Base-by-base conservation (phyloP, 1,284 basidiomycete species). In the Microbotryum intermedium region DNA sequence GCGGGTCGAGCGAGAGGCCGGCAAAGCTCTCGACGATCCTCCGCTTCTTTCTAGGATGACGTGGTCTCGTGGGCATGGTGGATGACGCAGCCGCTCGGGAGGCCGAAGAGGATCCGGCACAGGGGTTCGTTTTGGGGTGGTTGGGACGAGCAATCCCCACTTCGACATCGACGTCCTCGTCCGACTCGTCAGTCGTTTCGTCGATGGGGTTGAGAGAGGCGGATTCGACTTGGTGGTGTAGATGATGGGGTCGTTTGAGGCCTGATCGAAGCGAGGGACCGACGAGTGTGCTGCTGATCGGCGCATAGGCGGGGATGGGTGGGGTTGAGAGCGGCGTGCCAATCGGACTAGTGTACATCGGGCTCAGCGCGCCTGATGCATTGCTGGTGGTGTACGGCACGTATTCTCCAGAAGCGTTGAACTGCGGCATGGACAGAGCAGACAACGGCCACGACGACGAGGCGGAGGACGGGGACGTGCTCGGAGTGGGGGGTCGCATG, bases 221-320 rank as follows among this genome's bases (percentile, higher is more conserved):
- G 56, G 59, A 45, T 26, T 49, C 47, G 55, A 60, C 3, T 45
- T 26, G 26, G 59, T 58, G 10, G 59, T 43, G 47, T 50, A 54
- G 49, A 58, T 55, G 30, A 16, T 13, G 26, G 43, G 44, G 26
- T 30, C 11, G 34, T 48, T 21, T 23, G n/a, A 20, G 34, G 34
- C 34, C 34, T 25, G 21, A 45, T 8, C 29, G 30, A 21, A 50
- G 21, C 4, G 43, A 20, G 8, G 30, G 52, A 8, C 20, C 20
- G 46, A 43, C 50, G 48, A 39, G 20, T 9, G 28, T 16, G 43
- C n/a, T 46, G 30, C 26, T 13, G n/a, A 44, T 23, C 11, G 30
- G 13, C 0, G 28, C 45, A 16, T 30, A 11, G 9, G 34, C 18
- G 30, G 16, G 10, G 8, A 23, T 21, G 16, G 50, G 43, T 3